A percentile compares a stretch with the other conserved stretches of the same genome.
Conservation (phyloP, 495 filamentous ascomycete genomes). For the Monascus purpureus region DNA sequence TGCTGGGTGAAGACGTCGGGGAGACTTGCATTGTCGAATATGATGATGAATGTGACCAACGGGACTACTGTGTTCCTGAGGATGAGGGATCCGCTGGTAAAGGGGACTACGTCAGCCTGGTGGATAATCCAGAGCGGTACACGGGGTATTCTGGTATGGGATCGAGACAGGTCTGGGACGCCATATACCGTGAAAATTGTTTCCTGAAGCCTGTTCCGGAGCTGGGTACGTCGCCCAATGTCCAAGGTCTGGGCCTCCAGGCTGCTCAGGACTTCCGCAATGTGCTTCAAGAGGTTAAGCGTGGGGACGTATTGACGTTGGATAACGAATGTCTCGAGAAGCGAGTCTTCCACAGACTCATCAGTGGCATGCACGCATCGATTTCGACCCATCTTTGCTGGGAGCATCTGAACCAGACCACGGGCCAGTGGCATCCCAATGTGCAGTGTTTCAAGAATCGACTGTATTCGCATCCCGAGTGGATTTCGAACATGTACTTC, state of each 20-base stretch:
- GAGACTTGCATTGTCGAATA: conserved; percentile 96
- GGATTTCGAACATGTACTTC: conserved; percentile 95
- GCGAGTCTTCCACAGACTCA: conserved; percentile 86
- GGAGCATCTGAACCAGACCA: conserved; percentile 92
- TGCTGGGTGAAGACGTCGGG: conserved; percentile 71
- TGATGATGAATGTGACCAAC: conserved; percentile 93
- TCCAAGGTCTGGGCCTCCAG: conserved; percentile 28
- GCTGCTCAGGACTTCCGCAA: conserved; percentile 75
- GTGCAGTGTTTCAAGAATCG: conserved; percentile 76
- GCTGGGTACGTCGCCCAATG: conserved; percentile 16
- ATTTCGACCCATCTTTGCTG: conserved; percentile 93
- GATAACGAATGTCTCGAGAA: conserved; percentile 95
- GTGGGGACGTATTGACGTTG: conserved; percentile 50
- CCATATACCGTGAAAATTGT: conserved; percentile 95
- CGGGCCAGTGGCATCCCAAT: conserved; percentile 89
- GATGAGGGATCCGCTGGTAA: conserved; percentile 77
- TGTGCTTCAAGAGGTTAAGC: conserved; percentile 58
- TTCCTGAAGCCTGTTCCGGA: conserved; percentile 56
- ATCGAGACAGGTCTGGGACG: conserved; percentile 82
- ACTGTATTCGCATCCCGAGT: conserved; percentile 71
- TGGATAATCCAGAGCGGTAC: conserved; percentile 89
- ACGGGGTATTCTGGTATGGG: conserved; percentile 82
- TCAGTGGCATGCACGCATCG: conserved; percentile 95
- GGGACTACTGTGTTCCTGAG: conserved; percentile 94
- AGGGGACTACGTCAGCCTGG: conserved; percentile 89